phyloP scores from a whole-genome alignment of 345 rosid genomes.

The Cardiospermum halicacabum region DNA sequence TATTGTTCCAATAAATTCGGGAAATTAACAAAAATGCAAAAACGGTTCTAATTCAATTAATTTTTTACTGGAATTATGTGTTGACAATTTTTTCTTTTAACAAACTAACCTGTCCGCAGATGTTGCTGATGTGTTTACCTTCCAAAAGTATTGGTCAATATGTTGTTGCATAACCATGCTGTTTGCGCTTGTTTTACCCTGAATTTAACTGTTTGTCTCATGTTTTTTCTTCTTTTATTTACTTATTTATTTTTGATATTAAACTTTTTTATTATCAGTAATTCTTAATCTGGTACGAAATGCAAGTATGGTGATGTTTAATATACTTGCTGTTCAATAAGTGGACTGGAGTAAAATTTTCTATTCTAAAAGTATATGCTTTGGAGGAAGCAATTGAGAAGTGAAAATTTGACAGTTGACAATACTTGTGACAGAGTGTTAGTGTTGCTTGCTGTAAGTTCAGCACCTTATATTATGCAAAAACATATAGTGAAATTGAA shows the following conservation, averaged over 20 bases:
- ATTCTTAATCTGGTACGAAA: too few species aligned
- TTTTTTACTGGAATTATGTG: not conserved
- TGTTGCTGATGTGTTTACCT: not conserved
- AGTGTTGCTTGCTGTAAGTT: too few species aligned
- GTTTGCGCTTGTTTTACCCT: not conserved
- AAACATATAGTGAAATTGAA: too few species aligned
- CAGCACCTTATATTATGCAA: too few species aligned
- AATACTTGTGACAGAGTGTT: too few species aligned
- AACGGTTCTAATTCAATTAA: not conserved
- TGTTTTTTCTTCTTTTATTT: too few species aligned
- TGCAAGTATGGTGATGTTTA: not conserved
- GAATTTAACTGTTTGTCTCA: not conserved
- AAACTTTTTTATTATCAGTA: too few species aligned
- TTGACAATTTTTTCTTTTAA: not conserved
- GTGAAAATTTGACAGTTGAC: not conserved
- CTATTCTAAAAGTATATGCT: not conserved
- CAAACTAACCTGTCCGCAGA: not conserved
- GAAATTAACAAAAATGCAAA: not conserved
- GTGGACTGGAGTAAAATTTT: not conserved
- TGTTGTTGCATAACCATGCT: not conserved
- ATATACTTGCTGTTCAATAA: not conserved
- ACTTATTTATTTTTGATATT: too few species aligned
- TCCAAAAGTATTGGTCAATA: not conserved
- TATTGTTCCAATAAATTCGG: not conserved
- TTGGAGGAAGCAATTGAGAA: not conserved